These are phyloP conservation scores for Diaporthe sp. DNA, from an alignment of 2,329 filamentous ascomycete species.

Conservation along the genomic window DNA sequence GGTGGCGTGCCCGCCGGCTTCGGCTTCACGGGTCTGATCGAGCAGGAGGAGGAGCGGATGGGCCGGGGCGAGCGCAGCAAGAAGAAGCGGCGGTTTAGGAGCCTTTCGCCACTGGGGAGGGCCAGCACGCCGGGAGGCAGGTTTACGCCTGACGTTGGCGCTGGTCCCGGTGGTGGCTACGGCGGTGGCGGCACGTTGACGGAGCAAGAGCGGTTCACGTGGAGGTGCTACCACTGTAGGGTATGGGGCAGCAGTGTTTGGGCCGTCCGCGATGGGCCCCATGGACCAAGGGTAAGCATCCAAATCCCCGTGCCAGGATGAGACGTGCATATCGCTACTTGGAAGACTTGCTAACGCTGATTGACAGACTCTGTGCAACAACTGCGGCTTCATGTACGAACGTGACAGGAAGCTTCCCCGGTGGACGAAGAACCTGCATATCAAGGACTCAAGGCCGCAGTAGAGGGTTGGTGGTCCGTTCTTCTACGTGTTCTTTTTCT, in stretches of 20 bases:
- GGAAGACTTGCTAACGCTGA: constrained; percentile 42
- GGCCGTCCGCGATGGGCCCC: constrained; percentile 93
- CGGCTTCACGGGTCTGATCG: constrained; percentile 64
- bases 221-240: constrained; percentile 90
- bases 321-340: background rate
- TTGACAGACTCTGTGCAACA: constrained; percentile 85
- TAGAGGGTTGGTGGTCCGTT: constrained; percentile 28
- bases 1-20: constrained; percentile 76
- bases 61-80: constrained; percentile 93
- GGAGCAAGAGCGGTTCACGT: constrained; percentile 83
- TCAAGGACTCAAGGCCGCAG: constrained; percentile 49
- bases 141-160: constrained; percentile 83
- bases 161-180: constrained; percentile 72
- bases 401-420: constrained; percentile 86
- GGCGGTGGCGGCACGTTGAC: constrained; percentile 75
- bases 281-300: constrained; percentile 80
- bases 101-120: constrained; percentile 83
- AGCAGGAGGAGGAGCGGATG: constrained; percentile 83
- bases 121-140: constrained; percentile 76
- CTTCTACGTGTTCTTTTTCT: background rate
- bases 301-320: constrained; percentile 17
- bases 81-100: constrained; percentile 94
- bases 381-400: constrained; percentile 91
- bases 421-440: constrained; percentile 80
- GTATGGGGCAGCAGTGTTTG: constrained; percentile 93